Evolutionary conservation across 805 yeast genomes (phyloP), one percentile per base, ranked within the genome.

Genomic region (Candida berthetii): DNA sequence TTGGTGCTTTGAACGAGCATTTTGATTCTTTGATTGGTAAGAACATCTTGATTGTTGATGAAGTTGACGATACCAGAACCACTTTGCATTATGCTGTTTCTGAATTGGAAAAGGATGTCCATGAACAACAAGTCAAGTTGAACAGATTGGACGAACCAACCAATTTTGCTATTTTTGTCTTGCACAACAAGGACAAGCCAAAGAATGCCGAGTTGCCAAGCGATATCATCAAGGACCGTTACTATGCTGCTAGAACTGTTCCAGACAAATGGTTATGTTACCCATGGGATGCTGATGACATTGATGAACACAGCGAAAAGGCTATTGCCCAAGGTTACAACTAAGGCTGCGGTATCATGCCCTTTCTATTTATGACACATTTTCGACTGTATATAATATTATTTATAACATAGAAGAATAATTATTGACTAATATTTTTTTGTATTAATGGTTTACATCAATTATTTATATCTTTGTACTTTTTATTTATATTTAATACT

Each of bases 31-130:
- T 87, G 47, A 81, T 87, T 44, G 95, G 95, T 52, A 87, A 86
- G 64, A 81, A 80, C 58, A 72, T 87, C 31, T 65, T 87, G 49
- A 85, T 87, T 53, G 93, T 87, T 29, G 96, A 87, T 61, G 96
- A 87, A 66, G 96, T 87, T 37, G 96, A 87, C 61, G 96, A 87
- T 60, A 85, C 95, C 19, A 82, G 96, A 71, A 87, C 96, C 40
- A 87, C 96, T 2, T 68, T 87, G 43, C 91, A 85, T 59, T 87
- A 86, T 56, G 95, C 95, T 3, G 75, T 86, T 32, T 69, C 78
- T 10, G 96, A 87, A 62, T 69, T 87, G 48, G 74, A 80, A 58
- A 60, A 62, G 38, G 77, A 72, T 45, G 80, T 85, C 36, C 64
- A 65, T 38, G 73, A 69, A 41, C 80, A 80, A 52, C 86, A 86